Conservation (phyloP, 805 yeast species). For the Komagataella pseudopastoris region DNA sequence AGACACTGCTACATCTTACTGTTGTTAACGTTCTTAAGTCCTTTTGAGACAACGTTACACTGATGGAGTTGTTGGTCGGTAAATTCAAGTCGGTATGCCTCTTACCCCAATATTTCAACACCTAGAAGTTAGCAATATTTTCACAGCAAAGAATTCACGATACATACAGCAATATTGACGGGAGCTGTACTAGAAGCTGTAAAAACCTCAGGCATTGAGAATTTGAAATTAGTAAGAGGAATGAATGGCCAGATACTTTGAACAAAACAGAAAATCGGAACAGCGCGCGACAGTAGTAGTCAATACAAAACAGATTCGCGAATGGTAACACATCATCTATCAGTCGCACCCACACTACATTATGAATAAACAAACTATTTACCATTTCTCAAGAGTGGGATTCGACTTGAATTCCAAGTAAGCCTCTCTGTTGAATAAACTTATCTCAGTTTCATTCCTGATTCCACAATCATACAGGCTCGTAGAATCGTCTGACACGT, state of each 20-base stretch:
- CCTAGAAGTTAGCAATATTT: slow-evolving; percentile 22
- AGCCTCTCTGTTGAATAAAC: slow-evolving; percentile 58
- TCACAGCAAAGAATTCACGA: background rate
- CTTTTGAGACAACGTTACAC: slow-evolving; percentile 84
- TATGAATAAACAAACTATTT: slow-evolving; percentile 4
- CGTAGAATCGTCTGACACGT: slow-evolving; percentile 21
- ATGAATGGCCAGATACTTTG: background rate
- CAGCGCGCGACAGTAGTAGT: background rate
- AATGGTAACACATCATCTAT: background rate
- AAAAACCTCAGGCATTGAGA: slow-evolving; percentile 22
- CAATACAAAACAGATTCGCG: background rate
- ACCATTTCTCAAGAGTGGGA: slow-evolving; percentile 84
- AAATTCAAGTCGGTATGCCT: slow-evolving; percentile 78
- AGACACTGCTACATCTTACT: slow-evolving; percentile 52
- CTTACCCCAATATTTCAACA: slow-evolving; percentile 98
- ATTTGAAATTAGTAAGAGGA: background rate
- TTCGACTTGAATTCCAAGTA: slow-evolving; percentile 60
- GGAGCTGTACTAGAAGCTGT: slow-evolving; percentile 89
- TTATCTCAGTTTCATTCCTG: slow-evolving; percentile 86
- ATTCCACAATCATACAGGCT: slow-evolving; percentile 38
- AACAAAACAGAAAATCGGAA: background rate
- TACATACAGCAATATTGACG: slow-evolving; percentile 87
- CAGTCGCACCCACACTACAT: background rate
- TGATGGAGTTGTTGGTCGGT: slow-evolving; percentile 93
- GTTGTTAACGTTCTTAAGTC: slow-evolving; percentile 89